These are phyloP conservation scores for Cutaneotrichosporon curvatum DNA, from an alignment of 1,284 basidiomycete genomes.

Conservation along the genomic window DNA sequence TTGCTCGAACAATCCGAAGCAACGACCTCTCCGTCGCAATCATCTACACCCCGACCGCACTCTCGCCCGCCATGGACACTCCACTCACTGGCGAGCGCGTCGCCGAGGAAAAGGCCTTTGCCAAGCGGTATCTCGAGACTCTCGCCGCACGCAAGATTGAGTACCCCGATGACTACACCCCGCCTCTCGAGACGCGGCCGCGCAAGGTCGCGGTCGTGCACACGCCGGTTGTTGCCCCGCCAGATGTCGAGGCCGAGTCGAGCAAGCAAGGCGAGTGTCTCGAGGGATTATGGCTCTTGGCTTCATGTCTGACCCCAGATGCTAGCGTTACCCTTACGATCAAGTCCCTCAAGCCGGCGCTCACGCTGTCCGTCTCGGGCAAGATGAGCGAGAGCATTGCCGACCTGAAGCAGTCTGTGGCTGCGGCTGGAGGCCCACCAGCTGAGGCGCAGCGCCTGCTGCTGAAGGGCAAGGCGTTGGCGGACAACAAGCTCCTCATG, in stretches of 20 bases:
- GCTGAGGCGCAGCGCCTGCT: conserved; percentile 74
- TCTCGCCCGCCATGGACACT: conserved; percentile 22
- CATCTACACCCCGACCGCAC: neutral
- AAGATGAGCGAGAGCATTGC: conserved; percentile 71
- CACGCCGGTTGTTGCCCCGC: conserved; percentile 40
- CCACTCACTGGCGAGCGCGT: conserved; percentile 50
- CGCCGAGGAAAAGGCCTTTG: conserved; percentile 60
- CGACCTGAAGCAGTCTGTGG: conserved; percentile 65
- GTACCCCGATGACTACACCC: conserved; percentile 68
- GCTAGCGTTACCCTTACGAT: conserved; percentile 62
- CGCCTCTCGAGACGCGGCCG: conserved; percentile 62
- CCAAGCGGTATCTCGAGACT: conserved; percentile 63
- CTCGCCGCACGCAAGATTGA: conserved; percentile 62
- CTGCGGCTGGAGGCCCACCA: conserved; percentile 51
- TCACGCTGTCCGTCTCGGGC: conserved; percentile 59
- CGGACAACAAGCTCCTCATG: conserved; percentile 73
- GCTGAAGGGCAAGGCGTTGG: conserved; percentile 84
- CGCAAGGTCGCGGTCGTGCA: conserved; percentile 66
- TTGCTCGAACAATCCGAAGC: too few relatives aligned
- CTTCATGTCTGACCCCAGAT: conserved; percentile 18
- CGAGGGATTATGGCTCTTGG: neutral
- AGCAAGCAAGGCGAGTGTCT: conserved; percentile 21
- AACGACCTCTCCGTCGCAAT: too few relatives aligned
- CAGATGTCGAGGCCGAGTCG: conserved; percentile 32
- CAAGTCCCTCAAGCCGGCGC: conserved; percentile 83